Percentiles rank a stretch among this genome's conserved stretches.
Conservation (phyloP, 2,329 filamentous ascomycete species). For the Verticillium albo-atrum region DNA sequence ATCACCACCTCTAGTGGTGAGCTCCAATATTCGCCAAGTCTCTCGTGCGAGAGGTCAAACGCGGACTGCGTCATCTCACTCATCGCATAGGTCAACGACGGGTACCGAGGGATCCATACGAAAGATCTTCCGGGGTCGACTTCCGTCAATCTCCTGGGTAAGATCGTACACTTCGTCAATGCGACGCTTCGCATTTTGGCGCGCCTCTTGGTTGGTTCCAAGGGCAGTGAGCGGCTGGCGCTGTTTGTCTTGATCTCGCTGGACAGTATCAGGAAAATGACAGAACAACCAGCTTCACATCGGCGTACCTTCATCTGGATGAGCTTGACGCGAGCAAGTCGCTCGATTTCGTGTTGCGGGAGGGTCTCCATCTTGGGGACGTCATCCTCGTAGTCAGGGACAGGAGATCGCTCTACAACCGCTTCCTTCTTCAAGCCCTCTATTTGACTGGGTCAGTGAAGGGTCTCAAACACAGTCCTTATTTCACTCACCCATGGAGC, state of each 20-base stretch:
- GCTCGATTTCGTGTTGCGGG: slow-evolving; percentile 17
- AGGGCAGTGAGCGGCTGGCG: slow-evolving; percentile 6
- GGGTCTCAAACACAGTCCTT: neutral
- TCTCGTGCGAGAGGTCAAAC: too few species aligned
- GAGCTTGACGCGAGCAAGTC: slow-evolving; percentile 23
- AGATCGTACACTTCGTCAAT: slow-evolving; percentile 19
- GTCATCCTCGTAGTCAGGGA: slow-evolving; percentile 12
- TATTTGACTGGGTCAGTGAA: slow-evolving; percentile 6
- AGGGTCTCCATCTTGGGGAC: slow-evolving; percentile 12
- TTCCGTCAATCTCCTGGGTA: slow-evolving; percentile 11
- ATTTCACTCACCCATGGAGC: slow-evolving; percentile 19
- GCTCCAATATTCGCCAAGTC: too few species aligned
- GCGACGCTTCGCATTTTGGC: slow-evolving; percentile 19
- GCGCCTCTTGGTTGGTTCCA: slow-evolving; percentile 1
- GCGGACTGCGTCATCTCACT: neutral
- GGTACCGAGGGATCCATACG: neutral
- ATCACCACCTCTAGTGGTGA: too few species aligned
- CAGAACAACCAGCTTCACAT: neutral
- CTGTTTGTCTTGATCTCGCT: slow-evolving; percentile 1
- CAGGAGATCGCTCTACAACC: slow-evolving; percentile 21
- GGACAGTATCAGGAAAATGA: neutral
- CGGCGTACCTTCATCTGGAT: slow-evolving; percentile 18
- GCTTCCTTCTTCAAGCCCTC: slow-evolving; percentile 24
- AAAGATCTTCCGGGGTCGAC: neutral
- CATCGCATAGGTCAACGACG: neutral